A percentile compares a stretch with the other conserved stretches of the same genome.
phyloP scores from a whole-genome alignment of 306 rosid species.

The Geum urbanum region DNA sequence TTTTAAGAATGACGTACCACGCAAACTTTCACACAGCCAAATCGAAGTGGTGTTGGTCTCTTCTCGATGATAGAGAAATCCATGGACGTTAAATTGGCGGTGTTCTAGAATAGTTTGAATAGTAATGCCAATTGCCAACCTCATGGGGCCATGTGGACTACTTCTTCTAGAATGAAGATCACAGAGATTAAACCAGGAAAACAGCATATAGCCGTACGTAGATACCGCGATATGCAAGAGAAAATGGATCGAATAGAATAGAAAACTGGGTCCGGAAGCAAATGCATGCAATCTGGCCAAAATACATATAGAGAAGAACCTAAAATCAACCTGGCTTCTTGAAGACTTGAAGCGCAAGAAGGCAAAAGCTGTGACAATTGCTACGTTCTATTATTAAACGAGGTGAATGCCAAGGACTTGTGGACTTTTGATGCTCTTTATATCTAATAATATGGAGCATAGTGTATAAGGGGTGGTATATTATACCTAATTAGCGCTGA shows the following conservation, averaged over 20 bases:
- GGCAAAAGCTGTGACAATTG: not conserved
- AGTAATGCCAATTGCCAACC: constrained; percentile 1
- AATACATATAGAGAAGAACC: not conserved
- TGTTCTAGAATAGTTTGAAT: not conserved
- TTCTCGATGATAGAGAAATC: constrained; percentile 2
- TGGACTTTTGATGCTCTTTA: not conserved
- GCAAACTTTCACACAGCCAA: not conserved
- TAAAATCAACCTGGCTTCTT: not conserved
- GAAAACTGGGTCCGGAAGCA: not conserved
- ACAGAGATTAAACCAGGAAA: not conserved
- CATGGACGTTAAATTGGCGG: not conserved
- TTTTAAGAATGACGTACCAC: not conserved
- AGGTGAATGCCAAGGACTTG: not conserved
- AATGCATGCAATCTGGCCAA: constrained; percentile 4
- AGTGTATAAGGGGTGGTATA: not conserved
- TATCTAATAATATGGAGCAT: not conserved
- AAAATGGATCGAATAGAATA: not conserved
- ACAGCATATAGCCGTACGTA: not conserved
- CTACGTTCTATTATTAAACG: not conserved
- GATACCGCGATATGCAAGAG: not conserved
- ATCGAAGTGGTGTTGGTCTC: not conserved
- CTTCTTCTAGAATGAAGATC: constrained; percentile 3
- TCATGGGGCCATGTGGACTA: constrained; percentile 3
- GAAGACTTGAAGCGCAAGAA: not conserved
- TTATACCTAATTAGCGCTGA: not conserved